These are phyloP conservation scores for Stephanodiscus triporus DNA, from an alignment of 108 stramenopile species.

Conservation along the genomic window DNA sequence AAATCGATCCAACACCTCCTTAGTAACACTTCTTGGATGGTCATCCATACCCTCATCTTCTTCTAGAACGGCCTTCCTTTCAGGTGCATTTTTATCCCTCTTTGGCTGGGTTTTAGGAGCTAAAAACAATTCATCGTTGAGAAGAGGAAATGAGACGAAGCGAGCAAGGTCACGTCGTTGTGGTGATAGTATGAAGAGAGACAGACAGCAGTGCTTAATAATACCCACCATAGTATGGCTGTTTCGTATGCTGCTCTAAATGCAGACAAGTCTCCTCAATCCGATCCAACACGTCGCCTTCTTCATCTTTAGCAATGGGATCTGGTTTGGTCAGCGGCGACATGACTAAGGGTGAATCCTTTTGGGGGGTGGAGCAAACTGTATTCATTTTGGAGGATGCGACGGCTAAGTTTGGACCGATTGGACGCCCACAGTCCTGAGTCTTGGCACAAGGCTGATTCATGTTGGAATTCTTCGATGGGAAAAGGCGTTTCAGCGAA, in stretches of 20 bases:
- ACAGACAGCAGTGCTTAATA: not conserved
- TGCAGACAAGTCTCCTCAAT: not conserved
- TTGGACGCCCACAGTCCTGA: not conserved
- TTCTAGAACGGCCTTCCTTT: not conserved
- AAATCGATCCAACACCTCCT: slow-evolving; percentile 19
- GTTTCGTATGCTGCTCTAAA: not conserved
- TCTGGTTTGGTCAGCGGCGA: slow-evolving; percentile 2
- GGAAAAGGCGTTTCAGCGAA: slow-evolving; percentile 18
- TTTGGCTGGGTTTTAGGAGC: not conserved
- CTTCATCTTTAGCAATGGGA: slow-evolving; percentile 11
- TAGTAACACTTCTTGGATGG: not conserved
- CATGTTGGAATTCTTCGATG: slow-evolving; percentile 1
- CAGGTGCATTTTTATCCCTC: not conserved
- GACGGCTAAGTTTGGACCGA: not conserved
- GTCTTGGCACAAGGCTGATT: not conserved
- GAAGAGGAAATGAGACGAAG: not conserved
- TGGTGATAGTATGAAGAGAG: not conserved
- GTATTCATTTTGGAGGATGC: slow-evolving; percentile 33
- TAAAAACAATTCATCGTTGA: not conserved
- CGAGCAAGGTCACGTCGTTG: too few species aligned
- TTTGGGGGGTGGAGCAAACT: slow-evolving; percentile 25
- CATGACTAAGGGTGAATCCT: slow-evolving; percentile 16
- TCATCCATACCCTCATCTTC: not conserved
- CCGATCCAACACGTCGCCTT: not conserved
- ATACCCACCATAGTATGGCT: not conserved